Conservation (phyloP, 1,139 yeast species). For the Blastobotrys indianensis region DNA sequence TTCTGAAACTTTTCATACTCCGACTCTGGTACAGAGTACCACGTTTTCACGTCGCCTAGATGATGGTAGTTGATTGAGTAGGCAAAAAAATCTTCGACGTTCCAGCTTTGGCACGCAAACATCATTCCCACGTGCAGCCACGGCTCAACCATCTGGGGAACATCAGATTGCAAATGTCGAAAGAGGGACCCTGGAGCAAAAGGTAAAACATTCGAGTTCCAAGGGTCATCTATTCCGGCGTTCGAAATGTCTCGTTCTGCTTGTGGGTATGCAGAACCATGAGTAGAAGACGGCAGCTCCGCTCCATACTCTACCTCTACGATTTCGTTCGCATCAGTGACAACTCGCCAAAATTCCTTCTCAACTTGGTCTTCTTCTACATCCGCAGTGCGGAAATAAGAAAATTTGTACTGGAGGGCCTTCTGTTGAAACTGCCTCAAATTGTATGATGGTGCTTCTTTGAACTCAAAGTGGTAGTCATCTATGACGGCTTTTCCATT, state of each 20-base stretch:
- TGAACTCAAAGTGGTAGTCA: conserved; percentile 39
- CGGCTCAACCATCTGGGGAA: conserved; percentile 39
- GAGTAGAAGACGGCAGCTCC: conserved; percentile 39
- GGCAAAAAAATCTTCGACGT: conserved; percentile 63
- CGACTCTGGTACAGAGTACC: conserved; percentile 76
- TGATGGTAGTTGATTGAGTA: conserved; percentile 59
- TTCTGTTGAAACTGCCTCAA: conserved; percentile 54
- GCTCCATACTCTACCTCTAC: conserved; percentile 47
- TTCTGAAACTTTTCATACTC: conserved; percentile 48
- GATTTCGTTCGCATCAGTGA: conserved; percentile 34
- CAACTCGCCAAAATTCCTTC: conserved; percentile 34
- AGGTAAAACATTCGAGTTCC: conserved; percentile 68
- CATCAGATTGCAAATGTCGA: conserved; percentile 38
- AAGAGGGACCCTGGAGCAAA: conserved; percentile 47
- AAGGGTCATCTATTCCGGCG: conserved; percentile 39
- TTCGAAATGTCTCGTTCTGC: conserved; percentile 24
- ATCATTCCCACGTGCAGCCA: conserved; percentile 55
- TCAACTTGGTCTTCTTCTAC: conserved; percentile 24
- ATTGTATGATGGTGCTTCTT: conserved; percentile 60
- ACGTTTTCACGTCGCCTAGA: conserved; percentile 61
- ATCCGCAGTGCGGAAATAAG: conserved; percentile 29
- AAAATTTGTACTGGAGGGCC: conserved; percentile 44
- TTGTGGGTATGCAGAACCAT: conserved; percentile 49
- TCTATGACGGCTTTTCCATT: conserved; percentile 14
- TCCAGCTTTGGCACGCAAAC: conserved; percentile 65